These are phyloP conservation scores for Rhodotorula sphaerocarpa DNA, from an alignment of 768 basidiomycete species.

Conservation along the genomic window DNA sequence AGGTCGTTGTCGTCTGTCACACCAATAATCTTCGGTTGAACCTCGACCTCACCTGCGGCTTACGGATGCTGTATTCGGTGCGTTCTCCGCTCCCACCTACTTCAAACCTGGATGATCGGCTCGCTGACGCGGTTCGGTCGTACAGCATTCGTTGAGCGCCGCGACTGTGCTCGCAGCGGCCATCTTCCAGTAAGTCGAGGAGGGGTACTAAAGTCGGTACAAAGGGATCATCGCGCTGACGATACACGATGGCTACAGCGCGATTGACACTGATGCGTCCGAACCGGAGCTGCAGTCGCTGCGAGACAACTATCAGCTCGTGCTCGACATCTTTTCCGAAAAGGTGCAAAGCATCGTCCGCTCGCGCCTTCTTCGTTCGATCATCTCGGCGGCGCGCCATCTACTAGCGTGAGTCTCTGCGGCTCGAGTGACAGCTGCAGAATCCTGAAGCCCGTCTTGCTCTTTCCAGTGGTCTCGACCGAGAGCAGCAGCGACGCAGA, in stretches of 20 bases:
- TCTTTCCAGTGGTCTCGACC: conserved; percentile 18
- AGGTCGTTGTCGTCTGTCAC: conserved; percentile 3
- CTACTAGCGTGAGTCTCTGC: conserved; percentile 9
- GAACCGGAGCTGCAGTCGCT: conserved; percentile 3
- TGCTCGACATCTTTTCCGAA: conserved; percentile 19
- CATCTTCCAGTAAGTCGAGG: conserved; percentile 20
- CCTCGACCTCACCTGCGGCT: conserved; percentile 10
- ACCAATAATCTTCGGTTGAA: conserved; percentile 22
- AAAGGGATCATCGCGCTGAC: neutral
- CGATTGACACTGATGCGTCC: conserved; percentile 14
- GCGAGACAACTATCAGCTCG: conserved; percentile 9
- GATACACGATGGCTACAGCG: neutral
- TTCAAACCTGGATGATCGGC: neutral
- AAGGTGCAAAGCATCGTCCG: neutral
- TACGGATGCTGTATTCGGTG: conserved; percentile 3
- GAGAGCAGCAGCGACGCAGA: conserved; percentile 20
- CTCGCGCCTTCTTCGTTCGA: conserved; percentile 1
- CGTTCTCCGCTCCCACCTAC: neutral
- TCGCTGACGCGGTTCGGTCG: neutral
- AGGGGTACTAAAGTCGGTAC: neutral
- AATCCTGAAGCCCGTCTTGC: neutral
- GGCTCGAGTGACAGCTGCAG: fast-evolving
- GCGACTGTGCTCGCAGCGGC: conserved; percentile 28
- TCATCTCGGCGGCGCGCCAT: conserved; percentile 9
- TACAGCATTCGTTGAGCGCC: conserved; percentile 10